Base-by-base conservation (phyloP, 169 alveolate genomes). In the Cryptosporidium ubiquitum region DNA sequence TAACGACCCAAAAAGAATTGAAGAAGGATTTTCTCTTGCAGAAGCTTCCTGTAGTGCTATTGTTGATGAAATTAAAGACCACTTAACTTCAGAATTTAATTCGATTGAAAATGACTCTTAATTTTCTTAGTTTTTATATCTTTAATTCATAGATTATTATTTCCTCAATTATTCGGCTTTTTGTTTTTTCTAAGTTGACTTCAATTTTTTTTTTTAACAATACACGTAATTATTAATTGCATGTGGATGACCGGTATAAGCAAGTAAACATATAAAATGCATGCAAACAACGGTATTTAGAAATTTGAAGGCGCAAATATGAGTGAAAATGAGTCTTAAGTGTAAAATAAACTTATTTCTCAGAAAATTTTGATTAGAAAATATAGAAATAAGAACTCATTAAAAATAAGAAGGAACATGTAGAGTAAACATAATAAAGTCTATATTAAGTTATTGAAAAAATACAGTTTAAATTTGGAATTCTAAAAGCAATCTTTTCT, bases 21-120 rank as follows among this genome's bases (percentile, higher is more conserved):
- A 79, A 23, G 73, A 61, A 20, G 47, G 64, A 9, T 79, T 79
- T 44, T 60, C 89, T 0, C 75, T 79, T 26, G 89, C 89, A 14
- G 89, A 79, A 61, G 89, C 89, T n/a, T 37, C 89, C 35, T 79
- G 89, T 40, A 79, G 79, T 79, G 89, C 89, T 20, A 35, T 79
- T 60, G 75, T 64, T 16, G 58, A 79, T 33, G 89, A 79, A 42
- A 79, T 79, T n/a, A 79, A 61, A 39, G 79, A 58, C 31, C 89
- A 79, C 31, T 16, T 79, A 26, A 61, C 58, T 60, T 60, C 89
- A 37, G 89, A 79, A 64, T 31, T 55, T 5, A 49, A 20, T 20
- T 7, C 14, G 3, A 29, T 14, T 7, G 55, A 35, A 4, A 55
- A 70, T 49, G 51, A 70, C 20, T 12, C 29, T 5, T 33, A 66